Percentiles rank a stretch among this genome's conserved stretches.
phyloP scores from a whole-genome alignment of 1,139 yeast genomes.

The Casaregolazyma suthepensis region DNA sequence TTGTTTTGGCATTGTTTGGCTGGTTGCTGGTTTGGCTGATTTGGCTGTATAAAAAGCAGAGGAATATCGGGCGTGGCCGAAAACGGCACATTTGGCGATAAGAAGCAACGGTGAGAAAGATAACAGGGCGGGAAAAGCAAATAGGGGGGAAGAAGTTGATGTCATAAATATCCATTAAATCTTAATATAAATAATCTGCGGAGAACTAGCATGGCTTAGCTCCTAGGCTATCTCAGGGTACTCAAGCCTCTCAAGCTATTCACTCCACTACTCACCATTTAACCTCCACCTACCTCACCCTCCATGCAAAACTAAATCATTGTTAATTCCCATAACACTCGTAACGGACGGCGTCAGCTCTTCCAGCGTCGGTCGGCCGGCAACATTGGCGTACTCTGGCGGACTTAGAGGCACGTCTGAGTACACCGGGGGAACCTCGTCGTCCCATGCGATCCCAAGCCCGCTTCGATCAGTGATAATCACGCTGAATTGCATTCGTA shows the following conservation, averaged over 20 bases:
- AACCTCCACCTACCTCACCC: neutral
- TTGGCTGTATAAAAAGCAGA: neutral
- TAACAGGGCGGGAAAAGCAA: too few species aligned
- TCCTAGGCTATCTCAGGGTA: too few species aligned
- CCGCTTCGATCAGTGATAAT: slow-evolving; percentile 86
- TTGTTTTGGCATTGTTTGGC: neutral
- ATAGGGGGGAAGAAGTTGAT: too few species aligned
- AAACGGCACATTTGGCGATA: neutral
- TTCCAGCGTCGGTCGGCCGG: slow-evolving; percentile 28
- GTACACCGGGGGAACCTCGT: slow-evolving; percentile 96
- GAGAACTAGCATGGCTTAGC: too few species aligned
- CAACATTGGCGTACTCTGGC: slow-evolving; percentile 54
- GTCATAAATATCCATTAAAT: too few species aligned
- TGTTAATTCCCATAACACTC: slow-evolving; percentile 16
- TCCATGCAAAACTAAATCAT: neutral
- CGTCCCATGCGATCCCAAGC: slow-evolving; percentile 96
- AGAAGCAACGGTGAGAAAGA: too few species aligned
- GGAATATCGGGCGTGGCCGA: neutral
- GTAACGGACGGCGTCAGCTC: slow-evolving; percentile 21
- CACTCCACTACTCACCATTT: too few species aligned
- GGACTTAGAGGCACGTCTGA: slow-evolving; percentile 83
- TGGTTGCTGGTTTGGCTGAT: neutral
- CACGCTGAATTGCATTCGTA: slow-evolving; percentile 88
- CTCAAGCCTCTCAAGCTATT: too few species aligned
- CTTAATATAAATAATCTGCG: too few species aligned